Conservation (phyloP, 2,329 filamentous ascomycete species). For the Aureobasidium mangrovei region DNA sequence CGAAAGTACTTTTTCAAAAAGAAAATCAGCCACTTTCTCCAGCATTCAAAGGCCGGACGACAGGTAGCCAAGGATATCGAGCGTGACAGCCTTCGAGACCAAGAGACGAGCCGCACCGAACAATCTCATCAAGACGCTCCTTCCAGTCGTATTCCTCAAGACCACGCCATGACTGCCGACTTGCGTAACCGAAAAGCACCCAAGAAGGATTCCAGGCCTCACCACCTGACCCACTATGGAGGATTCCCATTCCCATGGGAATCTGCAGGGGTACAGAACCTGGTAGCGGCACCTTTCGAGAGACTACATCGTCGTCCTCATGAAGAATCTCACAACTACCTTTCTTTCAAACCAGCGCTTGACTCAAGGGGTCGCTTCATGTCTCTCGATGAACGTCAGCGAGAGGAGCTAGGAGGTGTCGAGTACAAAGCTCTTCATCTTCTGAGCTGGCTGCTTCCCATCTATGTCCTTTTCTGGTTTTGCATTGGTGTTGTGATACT, state of each 20-base stretch:
- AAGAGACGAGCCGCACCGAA: background rate
- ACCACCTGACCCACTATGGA: slow-evolving; percentile 1
- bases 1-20: slow-evolving; percentile 15
- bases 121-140: background rate
- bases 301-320: slow-evolving; percentile 3
- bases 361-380: slow-evolving; percentile 27
- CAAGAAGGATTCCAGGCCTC: background rate
- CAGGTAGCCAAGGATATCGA: slow-evolving; percentile 1
- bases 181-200: background rate
- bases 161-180: background rate
- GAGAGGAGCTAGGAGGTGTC: slow-evolving; percentile 90
- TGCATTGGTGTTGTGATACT: slow-evolving; percentile 15
- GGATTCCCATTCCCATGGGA: slow-evolving; percentile 14
- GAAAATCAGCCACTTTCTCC: slow-evolving; percentile 11
- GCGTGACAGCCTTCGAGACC: background rate
- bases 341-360: slow-evolving; percentile 26
- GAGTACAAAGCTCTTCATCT: slow-evolving; percentile 90
- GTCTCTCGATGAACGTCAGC: slow-evolving; percentile 68
- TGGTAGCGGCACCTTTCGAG: background rate
- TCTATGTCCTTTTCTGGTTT: slow-evolving; percentile 28
- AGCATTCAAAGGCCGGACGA: background rate
- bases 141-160: background rate
- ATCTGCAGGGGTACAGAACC: background rate
- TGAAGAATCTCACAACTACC: slow-evolving; percentile 17
- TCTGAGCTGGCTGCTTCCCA: slow-evolving; percentile 34